A percentile compares a stretch with the other conserved stretches of the same genome.
Evolutionary conservation across 177 flowering plant species (phyloP).

Genomic region (Telopea speciosissima): DNA sequence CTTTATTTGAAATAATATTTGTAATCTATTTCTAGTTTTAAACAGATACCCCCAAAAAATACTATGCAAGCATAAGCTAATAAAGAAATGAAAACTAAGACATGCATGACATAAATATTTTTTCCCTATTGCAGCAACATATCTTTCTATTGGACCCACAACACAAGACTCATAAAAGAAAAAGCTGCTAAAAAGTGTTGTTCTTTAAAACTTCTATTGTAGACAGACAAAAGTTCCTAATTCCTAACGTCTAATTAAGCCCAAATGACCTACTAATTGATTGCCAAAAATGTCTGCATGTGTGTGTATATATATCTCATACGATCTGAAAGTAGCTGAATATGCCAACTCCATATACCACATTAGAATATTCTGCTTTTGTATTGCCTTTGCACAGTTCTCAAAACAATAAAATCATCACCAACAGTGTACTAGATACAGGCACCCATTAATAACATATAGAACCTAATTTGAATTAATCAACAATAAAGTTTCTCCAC

Average conservation of each 20-base stretch:
- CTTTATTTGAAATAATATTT: no score
- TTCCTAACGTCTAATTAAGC: not conserved
- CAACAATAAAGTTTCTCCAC: not conserved
- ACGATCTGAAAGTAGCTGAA: not conserved
- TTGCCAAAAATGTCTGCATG: not conserved
- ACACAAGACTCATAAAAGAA: not conserved
- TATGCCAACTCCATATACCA: not conserved
- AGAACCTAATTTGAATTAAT: not conserved
- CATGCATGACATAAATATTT: no score
- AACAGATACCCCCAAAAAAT: no score
- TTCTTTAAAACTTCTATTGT: not conserved
- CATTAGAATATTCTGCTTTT: not conserved
- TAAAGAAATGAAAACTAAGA: no score
- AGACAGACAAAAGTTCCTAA: not conserved
- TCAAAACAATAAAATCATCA: not conserved
- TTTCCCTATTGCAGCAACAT: not conserved
- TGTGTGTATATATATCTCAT: no score
- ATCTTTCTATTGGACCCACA: not conserved
- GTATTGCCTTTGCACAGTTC: no score
- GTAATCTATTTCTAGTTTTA: no score
- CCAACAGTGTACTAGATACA: not conserved
- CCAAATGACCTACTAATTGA: not conserved
- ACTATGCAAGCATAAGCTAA: no score
- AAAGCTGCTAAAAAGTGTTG: not conserved
- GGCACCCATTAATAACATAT: not conserved